Conservation (phyloP, 1,284 basidiomycete species). For the Flammula alnicola region DNA sequence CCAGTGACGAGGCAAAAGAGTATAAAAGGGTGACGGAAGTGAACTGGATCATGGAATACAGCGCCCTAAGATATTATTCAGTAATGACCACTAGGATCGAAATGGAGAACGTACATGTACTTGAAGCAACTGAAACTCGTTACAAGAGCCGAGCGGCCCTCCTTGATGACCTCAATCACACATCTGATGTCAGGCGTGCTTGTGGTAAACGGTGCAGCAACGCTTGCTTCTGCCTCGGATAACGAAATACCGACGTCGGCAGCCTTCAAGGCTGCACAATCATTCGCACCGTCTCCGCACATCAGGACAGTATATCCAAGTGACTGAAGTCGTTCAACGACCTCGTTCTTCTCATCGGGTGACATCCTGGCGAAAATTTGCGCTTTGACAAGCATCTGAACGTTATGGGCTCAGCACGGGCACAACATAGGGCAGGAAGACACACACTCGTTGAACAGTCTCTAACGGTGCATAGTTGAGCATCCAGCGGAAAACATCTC, state of each 20-base stretch:
- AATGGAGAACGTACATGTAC: conserved; percentile 79
- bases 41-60: conserved; percentile 92
- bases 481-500: conserved; percentile 99
- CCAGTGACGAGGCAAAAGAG: conserved; percentile 94
- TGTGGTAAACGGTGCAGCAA: conserved; percentile 98
- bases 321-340: conserved; percentile 92
- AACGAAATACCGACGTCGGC: conserved; percentile 98
- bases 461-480: conserved; percentile 94
- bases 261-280: conserved; percentile 97
- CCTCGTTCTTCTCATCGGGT: conserved; percentile 99
- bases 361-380: conserved; percentile 99
- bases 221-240: conserved; percentile 97
- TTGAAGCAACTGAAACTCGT: conserved; percentile 99
- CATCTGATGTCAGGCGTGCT: conserved; percentile 95
- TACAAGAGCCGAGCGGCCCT: conserved; percentile 93
- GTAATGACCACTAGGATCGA: conserved; percentile 2
- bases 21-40: conserved; percentile 91
- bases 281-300: conserved; percentile 99
- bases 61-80: conserved; percentile 58
- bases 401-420: not conserved
- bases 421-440: conserved; percentile 11
- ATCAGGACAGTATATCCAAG: conserved; percentile 97
- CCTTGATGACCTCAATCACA: conserved; percentile 95
- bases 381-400: conserved; percentile 96
- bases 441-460: conserved; percentile 85